Evolutionary conservation across 768 basidiomycete genomes (phyloP).

Genomic region (Suillus discolor): DNA sequence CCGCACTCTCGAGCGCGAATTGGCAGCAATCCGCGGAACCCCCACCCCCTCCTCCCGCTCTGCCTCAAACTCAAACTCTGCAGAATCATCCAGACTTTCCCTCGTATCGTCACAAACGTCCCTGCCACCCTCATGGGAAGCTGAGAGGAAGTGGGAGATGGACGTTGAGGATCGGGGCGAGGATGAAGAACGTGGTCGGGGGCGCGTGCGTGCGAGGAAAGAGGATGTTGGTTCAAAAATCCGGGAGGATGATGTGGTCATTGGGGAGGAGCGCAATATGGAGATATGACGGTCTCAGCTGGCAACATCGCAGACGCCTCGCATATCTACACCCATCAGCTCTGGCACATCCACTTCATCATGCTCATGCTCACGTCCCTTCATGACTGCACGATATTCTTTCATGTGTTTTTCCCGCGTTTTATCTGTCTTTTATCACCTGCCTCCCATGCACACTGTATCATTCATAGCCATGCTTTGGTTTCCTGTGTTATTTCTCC

Average conservation of each 20-base stretch:
- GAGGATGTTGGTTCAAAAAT: background rate
- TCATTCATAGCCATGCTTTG: background rate
- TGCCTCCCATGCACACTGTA: conserved; percentile 3
- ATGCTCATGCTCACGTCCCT: background rate
- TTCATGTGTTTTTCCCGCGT: background rate
- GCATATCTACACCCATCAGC: background rate
- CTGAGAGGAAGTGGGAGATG: conserved; percentile 5
- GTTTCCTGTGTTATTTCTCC: conserved; percentile 9
- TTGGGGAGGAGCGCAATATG: background rate
- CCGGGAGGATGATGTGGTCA: background rate
- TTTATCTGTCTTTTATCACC: background rate
- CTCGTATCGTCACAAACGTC: conserved; percentile 1
- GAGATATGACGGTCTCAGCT: conserved; percentile 4
- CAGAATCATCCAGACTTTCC: background rate
- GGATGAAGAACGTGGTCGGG: conserved; percentile 1
- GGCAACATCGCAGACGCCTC: background rate
- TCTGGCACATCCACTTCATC: background rate
- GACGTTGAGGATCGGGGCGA: background rate
- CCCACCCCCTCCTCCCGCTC: background rate
- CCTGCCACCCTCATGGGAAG: background rate
- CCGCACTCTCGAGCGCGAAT: conserved; percentile 37
- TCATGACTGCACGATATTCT: conserved; percentile 1
- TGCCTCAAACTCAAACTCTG: background rate
- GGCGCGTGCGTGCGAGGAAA: background rate
- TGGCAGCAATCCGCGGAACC: conserved; percentile 24